Evolutionary conservation across 192 early-diverging fungal genomes (phyloP).

Genomic region (Mycoemilia scoparia): DNA sequence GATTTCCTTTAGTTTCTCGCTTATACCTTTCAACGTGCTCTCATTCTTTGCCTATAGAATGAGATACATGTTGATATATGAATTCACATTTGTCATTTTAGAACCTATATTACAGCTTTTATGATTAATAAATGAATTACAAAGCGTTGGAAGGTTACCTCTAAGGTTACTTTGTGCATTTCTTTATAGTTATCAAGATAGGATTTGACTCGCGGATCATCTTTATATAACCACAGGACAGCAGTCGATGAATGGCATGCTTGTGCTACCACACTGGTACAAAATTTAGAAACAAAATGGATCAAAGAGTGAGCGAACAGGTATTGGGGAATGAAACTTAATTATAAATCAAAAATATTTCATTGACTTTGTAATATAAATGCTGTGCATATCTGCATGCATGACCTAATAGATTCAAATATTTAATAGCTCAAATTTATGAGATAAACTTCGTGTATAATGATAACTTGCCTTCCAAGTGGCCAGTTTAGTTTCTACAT

Average conservation of each 20-base stretch:
- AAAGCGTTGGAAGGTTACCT: conserved; percentile 17
- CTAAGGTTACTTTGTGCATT: conserved; percentile 63
- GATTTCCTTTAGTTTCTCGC: conserved; percentile 30
- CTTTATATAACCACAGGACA: conserved; percentile 38
- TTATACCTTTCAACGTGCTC: conserved; percentile 36
- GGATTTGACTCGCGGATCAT: conserved; percentile 36
- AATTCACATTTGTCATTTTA: too few relatives aligned
- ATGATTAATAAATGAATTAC: not conserved
- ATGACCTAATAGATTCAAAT: too few relatives aligned
- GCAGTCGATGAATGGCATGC: conserved; percentile 54
- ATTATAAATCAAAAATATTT: not conserved
- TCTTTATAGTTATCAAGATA: conserved; percentile 39
- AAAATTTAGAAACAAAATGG: not conserved
- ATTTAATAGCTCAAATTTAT: too few relatives aligned
- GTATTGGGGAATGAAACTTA: not conserved
- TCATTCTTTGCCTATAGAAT: conserved; percentile 40
- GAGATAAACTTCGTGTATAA: not conserved
- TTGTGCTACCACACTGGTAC: conserved; percentile 45
- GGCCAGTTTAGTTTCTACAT: conserved; percentile 37
- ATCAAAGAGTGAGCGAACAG: too few relatives aligned
- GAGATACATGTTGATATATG: too few relatives aligned
- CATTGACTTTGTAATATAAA: not conserved
- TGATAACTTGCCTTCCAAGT: conserved; percentile 37
- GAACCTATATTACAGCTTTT: too few relatives aligned
- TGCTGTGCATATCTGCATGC: not conserved